Base-by-base conservation (phyloP, 2,329 filamentous ascomycete genomes). In the Monascus ruber region DNA sequence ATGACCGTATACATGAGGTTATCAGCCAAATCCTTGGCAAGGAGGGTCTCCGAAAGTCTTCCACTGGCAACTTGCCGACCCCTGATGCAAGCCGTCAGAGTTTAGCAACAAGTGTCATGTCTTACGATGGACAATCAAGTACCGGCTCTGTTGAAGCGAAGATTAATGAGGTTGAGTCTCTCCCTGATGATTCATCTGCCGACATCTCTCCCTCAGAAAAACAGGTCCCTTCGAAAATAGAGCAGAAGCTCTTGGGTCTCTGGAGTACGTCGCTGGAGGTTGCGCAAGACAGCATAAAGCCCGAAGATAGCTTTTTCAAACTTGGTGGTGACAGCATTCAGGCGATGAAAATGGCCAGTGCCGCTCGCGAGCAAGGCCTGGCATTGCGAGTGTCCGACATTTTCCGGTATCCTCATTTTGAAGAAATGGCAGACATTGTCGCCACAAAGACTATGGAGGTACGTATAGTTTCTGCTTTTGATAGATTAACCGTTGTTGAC, bases 341-440 rank as follows among this genome's bases (percentile, higher is more conserved):
- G 24, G 62, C 62, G 5, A 65, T 65, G 62, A 63, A 56, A 33
- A 56, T 65, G 46, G 62, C 62, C 17, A 58, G 60, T 35, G 59
- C 57, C 26, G 62, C 62, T 26, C 56, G 62, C 5, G 60, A 64
- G 27, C 56, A 61, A 24, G 62, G 62, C 9, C 39, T 66, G 37
- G 52, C 53, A 25, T 49, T 69, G 36, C 65, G 63, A 5, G 63
- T 68, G 11, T 62, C 62, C 4, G 63, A 67, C 46, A 59, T 67
- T 31, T 69, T 68, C 53, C 54, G 56, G 33, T 60, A 65, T 38
- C 62, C 60, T 24, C 51, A 61, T 0, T 64, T 65, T 33, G 58
- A 59, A 37, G 59, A 64, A 34, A 63, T 65, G 62, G 44, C 62
- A 27, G 46, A 51, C 3, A 50, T 54, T 35, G 44, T 60, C 36